Conservation (phyloP, 2,329 filamentous ascomycete species). For the Talaromyces amestolkiae region DNA sequence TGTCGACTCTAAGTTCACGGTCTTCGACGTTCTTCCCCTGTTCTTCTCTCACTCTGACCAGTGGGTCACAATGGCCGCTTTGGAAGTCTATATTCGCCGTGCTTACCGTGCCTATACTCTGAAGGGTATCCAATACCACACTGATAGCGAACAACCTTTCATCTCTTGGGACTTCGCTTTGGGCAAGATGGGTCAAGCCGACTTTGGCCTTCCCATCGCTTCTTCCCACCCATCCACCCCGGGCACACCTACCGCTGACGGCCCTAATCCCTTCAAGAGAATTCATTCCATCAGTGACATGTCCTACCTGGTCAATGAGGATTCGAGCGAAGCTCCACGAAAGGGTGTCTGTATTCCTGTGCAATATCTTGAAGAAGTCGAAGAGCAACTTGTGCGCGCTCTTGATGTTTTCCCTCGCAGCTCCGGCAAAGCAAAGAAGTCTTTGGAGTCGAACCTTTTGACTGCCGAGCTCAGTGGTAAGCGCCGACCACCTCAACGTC, state of each 20-base stretch:
- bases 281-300: conserved; percentile 96
- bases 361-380: conserved; percentile 88
- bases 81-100: conserved; percentile 94
- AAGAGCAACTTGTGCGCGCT: conserved; percentile 79
- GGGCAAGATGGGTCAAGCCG: conserved; percentile 85
- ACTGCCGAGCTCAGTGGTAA: conserved; percentile 68
- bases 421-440: conserved; percentile 57
- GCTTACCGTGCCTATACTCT: conserved; percentile 95
- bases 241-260: conserved; percentile 64
- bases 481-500: conserved; percentile 58
- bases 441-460: conserved; percentile 58
- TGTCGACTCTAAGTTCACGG: conserved; percentile 96
- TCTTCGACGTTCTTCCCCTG: conserved; percentile 90
- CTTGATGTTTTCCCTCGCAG: conserved; percentile 73
- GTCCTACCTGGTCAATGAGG: conserved; percentile 76
- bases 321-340: conserved; percentile 68
- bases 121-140: conserved; percentile 83
- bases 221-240: conserved; percentile 81
- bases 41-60: conserved; percentile 95
- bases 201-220: conserved; percentile 74
- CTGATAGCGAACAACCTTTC: conserved; percentile 66
- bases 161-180: conserved; percentile 95
- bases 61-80: conserved; percentile 87
- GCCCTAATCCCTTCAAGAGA: conserved; percentile 68
- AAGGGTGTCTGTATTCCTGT: conserved; percentile 95